phyloP scores from a whole-genome alignment of 202 grass and related monocot species.

The Dendrocalamus latiflorus region DNA sequence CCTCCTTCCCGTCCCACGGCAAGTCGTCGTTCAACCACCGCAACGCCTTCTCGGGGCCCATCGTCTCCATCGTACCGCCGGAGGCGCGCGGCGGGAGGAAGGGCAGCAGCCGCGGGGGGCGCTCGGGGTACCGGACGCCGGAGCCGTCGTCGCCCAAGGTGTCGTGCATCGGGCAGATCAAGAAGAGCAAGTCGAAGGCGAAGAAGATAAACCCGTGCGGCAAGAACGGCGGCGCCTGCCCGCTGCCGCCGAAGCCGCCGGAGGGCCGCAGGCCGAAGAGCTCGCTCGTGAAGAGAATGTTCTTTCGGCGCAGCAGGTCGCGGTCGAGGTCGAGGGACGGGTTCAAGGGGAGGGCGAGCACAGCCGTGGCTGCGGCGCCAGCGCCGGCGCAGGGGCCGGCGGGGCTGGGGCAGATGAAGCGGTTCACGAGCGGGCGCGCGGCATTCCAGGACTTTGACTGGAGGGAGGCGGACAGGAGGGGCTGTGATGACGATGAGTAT shows the following conservation, averaged over 20 bases:
- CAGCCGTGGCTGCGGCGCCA: neutral
- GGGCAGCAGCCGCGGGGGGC: neutral
- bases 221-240: slow-evolving; percentile 50
- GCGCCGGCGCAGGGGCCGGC: neutral
- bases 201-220: slow-evolving; percentile 26
- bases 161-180: slow-evolving; percentile 91
- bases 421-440: slow-evolving; percentile 70
- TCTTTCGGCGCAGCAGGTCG: slow-evolving; percentile 48
- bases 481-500: neutral
- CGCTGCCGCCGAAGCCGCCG: slow-evolving; percentile 1
- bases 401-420: slow-evolving; percentile 70
- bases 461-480: slow-evolving; percentile 31
- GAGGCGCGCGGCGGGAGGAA: slow-evolving; percentile 49
- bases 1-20: slow-evolving; percentile 6
- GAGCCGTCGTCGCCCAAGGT: slow-evolving; percentile 87
- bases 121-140: slow-evolving; percentile 35
- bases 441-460: slow-evolving; percentile 76
- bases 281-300: slow-evolving; percentile 46
- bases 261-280: neutral
- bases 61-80: slow-evolving; percentile 64
- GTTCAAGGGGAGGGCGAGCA: neutral
- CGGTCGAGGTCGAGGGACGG: slow-evolving; percentile 4
- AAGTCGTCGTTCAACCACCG: slow-evolving; percentile 47
- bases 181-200: slow-evolving; percentile 50
- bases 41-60: slow-evolving; percentile 69